Percentiles rank a stretch among this genome's conserved stretches.
These are phyloP conservation scores for Cladosporium sp. DNA, from an alignment of 2,329 filamentous ascomycete genomes.

Conservation along the genomic window DNA sequence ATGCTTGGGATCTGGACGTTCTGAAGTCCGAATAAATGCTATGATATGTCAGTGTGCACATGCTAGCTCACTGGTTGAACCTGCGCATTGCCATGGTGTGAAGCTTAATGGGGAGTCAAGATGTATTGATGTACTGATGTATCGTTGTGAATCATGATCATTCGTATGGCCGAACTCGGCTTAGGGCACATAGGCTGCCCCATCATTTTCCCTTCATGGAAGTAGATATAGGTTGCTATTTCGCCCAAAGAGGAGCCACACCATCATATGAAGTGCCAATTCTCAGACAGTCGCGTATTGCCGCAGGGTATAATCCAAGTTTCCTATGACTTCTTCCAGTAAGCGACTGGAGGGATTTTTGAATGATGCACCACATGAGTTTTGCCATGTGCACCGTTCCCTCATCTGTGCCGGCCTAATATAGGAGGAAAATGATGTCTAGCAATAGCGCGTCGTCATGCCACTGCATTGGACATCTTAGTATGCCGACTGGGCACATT, in stretches of 20 bases:
- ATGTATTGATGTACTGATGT: background rate
- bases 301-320: background rate
- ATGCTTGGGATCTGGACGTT: background rate
- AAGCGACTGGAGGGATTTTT: background rate
- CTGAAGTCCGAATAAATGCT: background rate
- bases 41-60: background rate
- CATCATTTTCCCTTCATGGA: background rate
- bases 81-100: background rate
- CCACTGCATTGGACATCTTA: background rate
- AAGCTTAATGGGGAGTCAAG: background rate
- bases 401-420: too few relatives aligned
- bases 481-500: background rate
- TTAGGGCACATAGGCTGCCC: too few relatives aligned
- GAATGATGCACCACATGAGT: background rate
- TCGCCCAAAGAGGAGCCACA: background rate
- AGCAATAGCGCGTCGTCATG: background rate
- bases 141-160: background rate
- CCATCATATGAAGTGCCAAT: background rate
- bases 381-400: background rate
- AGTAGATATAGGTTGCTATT: background rate
- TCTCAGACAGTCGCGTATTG: too few relatives aligned
- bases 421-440: background rate
- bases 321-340: background rate
- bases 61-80: background rate
- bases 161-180: background rate